Evolutionary conservation across 768 basidiomycete genomes (phyloP), one percentile per base, ranked within the genome.

Genomic region (Xerocomus spinulosus): DNA sequence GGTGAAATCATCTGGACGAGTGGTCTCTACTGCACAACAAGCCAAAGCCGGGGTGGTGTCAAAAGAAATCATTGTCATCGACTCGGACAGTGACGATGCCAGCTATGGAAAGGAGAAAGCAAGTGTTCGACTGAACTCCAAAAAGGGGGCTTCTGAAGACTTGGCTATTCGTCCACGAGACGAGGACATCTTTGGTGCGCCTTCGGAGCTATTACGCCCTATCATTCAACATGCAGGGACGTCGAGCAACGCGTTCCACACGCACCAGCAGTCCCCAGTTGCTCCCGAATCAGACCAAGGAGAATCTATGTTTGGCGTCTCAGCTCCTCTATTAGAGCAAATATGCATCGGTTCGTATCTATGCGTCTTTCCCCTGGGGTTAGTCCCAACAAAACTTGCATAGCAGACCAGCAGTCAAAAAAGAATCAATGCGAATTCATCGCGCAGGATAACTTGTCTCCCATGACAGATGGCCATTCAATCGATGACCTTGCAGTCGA

Each of bases 51-150:
- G 25, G 34, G 46, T 30, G 20, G 29, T 32, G 34, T 40, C 54
- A 21, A 43, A 62, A 52, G 76, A 83, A 53, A 58, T 82, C 52
- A 83, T 84, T 39, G 64, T 83, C 48, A 77, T 85, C 46, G 82
- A 84, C 59, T 82, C 82, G 17, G 82, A 83, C 54, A 75, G 75
- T 43, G 81, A 83, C 23, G 61, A 62, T 4, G 57, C 26, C 9
- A 26, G 26, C 25, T 48, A 28, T 14, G 35, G 18, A n/a, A 40
- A 17, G 44, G 33, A 34, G 30, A 35, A 41, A 23, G 8, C 26
- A 32, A 20, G 28, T 0, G 4, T 17, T 39, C 42, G 15, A 24
- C 20, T 14, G 9, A 32, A 25, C 17, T 18, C 24, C 12, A 7
- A 18, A 26, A 26, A 9, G 10, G n/a, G 2, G 39, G 25, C 24